A percentile compares a stretch with the other conserved stretches of the same genome.
phyloP scores from a whole-genome alignment of 495 filamentous ascomycete species.

The Penicillium turbatum region DNA sequence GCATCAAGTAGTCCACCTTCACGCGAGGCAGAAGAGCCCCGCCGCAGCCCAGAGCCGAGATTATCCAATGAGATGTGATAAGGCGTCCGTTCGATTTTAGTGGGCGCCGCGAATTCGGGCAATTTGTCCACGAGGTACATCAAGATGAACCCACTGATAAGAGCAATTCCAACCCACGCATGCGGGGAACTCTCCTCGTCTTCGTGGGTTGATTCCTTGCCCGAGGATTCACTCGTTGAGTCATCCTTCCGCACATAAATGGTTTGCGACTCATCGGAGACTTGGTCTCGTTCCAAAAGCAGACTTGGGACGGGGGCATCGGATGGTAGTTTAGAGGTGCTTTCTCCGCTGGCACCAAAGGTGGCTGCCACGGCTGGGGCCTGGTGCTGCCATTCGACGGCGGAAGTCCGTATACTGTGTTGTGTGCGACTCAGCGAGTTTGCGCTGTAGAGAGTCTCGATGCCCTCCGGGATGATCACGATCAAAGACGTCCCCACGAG shows the following conservation, averaged over 20 bases:
- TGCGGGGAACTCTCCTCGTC: conserved; percentile 51
- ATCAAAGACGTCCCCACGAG: conserved; percentile 92
- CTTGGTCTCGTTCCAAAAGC: conserved; percentile 13
- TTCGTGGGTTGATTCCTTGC: conserved; percentile 18
- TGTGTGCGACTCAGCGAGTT: conserved; percentile 32
- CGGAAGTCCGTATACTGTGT: conserved; percentile 26
- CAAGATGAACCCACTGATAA: conserved; percentile 85
- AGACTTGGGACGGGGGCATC: conserved; percentile 16
- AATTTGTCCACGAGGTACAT: conserved; percentile 96
- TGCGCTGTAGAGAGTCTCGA: conserved; percentile 81
- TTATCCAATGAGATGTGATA: conserved; percentile 81
- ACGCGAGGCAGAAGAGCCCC: conserved; percentile 46
- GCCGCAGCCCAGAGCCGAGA: conserved; percentile 54
- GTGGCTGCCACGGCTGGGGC: conserved; percentile 19
- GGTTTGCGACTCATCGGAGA: conserved; percentile 9
- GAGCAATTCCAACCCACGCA: conserved; percentile 76
- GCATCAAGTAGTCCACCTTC: conserved; percentile 38
- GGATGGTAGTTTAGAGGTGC: conserved; percentile 4
- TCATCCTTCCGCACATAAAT: conserved; percentile 29
- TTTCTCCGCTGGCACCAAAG: conserved; percentile 6
- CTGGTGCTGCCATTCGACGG: conserved; percentile 32
- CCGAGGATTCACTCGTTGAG: conserved; percentile 39
- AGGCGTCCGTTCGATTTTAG: conserved; percentile 48
- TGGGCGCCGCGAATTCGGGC: conserved; percentile 62
- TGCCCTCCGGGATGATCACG: conserved; percentile 94